phyloP scores from a whole-genome alignment of 441 rosid genomes.

The Eruca vesicaria region DNA sequence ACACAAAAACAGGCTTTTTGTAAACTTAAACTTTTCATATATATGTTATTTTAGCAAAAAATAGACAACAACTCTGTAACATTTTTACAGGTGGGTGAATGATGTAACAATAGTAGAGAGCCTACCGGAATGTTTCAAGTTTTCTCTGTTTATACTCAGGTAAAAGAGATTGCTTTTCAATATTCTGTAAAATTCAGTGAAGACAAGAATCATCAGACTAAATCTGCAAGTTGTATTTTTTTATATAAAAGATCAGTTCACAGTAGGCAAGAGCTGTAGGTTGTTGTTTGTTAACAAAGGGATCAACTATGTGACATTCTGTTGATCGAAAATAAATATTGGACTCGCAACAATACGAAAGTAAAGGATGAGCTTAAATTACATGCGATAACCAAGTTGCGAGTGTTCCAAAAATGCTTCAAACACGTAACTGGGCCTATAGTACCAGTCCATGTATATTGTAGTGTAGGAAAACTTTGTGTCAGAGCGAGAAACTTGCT shows the following conservation, averaged over 20 bases:
- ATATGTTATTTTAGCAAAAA: no score
- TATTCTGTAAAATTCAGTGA: not conserved
- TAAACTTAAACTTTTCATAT: no score
- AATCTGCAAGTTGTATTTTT: no score
- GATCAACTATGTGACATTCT: not conserved
- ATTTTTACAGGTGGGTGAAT: no score
- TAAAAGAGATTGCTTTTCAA: not conserved
- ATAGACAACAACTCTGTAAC: no score
- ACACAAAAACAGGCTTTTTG: no score
- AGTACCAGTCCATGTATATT: not conserved
- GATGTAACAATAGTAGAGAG: no score
- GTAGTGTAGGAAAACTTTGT: not conserved
- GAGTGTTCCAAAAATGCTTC: not conserved
- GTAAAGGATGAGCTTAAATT: not conserved
- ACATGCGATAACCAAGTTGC: not conserved
- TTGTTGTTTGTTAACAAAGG: not conserved
- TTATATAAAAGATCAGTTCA: no score
- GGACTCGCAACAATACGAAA: not conserved
- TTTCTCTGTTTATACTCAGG: not conserved
- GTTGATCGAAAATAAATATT: not conserved
- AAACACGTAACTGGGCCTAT: not conserved
- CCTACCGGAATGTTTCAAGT: no score
- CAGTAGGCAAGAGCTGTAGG: not conserved
- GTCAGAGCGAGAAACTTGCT: no score
- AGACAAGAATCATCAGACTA: not conserved